These are phyloP conservation scores for Epichloe sibirici DNA, from an alignment of 2,329 filamentous ascomycete genomes.

Conservation along the genomic window DNA sequence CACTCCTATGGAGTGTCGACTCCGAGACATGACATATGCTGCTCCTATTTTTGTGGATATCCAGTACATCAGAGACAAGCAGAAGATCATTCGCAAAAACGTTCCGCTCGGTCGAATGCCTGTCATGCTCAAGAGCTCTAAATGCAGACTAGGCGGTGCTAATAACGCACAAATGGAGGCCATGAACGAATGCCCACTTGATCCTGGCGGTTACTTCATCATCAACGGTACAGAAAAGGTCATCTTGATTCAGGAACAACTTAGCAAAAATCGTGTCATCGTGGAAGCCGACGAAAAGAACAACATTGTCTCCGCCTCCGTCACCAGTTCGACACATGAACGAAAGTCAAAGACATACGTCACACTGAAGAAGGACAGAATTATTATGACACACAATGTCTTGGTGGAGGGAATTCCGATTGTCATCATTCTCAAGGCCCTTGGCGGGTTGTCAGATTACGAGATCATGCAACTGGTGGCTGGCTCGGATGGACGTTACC, in stretches of 20 bases:
- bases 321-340: constrained; percentile 95
- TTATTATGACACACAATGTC: constrained; percentile 85
- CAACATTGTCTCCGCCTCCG: constrained; percentile 84
- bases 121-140: constrained; percentile 93
- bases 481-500: constrained; percentile 75
- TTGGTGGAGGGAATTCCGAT: constrained; percentile 90
- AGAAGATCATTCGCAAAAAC: constrained; percentile 60
- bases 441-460: constrained; percentile 87
- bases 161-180: constrained; percentile 79
- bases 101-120: constrained; percentile 84
- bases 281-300: constrained; percentile 90
- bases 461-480: constrained; percentile 89
- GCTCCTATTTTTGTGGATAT: constrained; percentile 91
- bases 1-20: constrained; percentile 89
- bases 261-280: constrained; percentile 98
- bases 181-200: constrained; percentile 89
- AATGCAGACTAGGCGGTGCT: constrained; percentile 75
- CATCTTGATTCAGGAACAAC: constrained; percentile 92
- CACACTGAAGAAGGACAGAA: constrained; percentile 81
- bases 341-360: constrained; percentile 97
- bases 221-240: constrained; percentile 97
- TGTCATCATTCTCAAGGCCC: constrained; percentile 81
- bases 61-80: constrained; percentile 72
- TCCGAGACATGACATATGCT: constrained; percentile 96
- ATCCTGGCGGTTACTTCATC: constrained; percentile 96